Base-by-base conservation (phyloP, 495 filamentous ascomycete genomes). In the Penicillium longicatenatum region DNA sequence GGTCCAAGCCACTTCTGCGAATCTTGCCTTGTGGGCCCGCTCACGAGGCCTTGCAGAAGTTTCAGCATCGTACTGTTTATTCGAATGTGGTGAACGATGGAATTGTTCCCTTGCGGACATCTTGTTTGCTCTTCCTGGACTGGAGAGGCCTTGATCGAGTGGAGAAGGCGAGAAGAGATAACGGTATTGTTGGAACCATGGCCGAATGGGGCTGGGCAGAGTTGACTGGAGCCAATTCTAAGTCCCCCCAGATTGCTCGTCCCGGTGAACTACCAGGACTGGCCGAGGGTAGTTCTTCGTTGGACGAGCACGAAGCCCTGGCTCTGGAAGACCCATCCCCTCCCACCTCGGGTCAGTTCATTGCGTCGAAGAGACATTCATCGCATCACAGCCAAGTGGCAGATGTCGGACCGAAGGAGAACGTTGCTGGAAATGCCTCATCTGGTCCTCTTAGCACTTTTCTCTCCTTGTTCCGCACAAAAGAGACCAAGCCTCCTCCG, bases 61-160 rank as follows among this genome's bases (percentile, higher is more conserved):
- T 98, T 65, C 82, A 91, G 45, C 96, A 94, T 66, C 81, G 95
- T 17, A 98, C 94, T 0, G 80, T 97, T 1, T 98, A 98, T 68
- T 96, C 93, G 2, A 98, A 98, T 65, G 92, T 98, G 26, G 95
- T 98, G 43, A 98, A 98, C 72, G 94, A 98, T 74, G 94, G 94
- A 3, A 97, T 98, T 67, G 94, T 98, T 7, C 94, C 94, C 2
- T 70, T 98, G 37, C 84, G 95, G 11, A 98, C 94, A 12, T 97
- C 95, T 50, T 98, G 93, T 70, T 78, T 98, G 16, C 78, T 98
- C n/a, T 98, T 98, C 63, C 81, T 98, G 7, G 94, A 98, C 68
- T 98, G 94, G 94, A 89, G 90, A 71, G 94, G 94, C 0, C 78
- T 98, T 8, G 93, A 89, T 21, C 86, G 91, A 22, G 94, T 98